A percentile compares a stretch with the other conserved stretches of the same genome.
Conservation (phyloP, 768 basidiomycete species). For the Termitomyces heimii region DNA sequence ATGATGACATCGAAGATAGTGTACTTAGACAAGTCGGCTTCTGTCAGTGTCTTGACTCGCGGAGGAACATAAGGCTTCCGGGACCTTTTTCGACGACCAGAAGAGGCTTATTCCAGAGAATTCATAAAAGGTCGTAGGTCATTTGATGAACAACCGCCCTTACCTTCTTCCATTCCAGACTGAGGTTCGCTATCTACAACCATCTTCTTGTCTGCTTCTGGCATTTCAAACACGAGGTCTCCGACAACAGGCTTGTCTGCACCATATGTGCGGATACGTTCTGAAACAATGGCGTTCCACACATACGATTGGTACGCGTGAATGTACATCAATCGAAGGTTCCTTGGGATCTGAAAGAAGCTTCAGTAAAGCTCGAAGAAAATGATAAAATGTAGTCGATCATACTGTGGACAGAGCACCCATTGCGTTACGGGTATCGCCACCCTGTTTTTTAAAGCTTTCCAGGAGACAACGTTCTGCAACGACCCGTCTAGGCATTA, state of each 20-base stretch:
- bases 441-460: conserved; percentile 76
- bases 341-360: conserved; percentile 76
- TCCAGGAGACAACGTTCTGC: conserved; percentile 93
- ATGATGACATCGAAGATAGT: conserved; percentile 94
- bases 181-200: conserved; percentile 27
- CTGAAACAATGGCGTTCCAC: conserved; percentile 96
- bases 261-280: conserved; percentile 80
- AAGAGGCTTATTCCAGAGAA: conserved; percentile 16
- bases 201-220: conserved; percentile 25
- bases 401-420: conserved; percentile 81
- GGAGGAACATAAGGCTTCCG: conserved; percentile 59
- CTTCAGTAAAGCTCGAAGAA: background rate
- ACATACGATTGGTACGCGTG: conserved; percentile 99
- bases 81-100: conserved; percentile 26
- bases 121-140: background rate
- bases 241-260: conserved; percentile 71
- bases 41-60: conserved; percentile 71
- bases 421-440: conserved; percentile 78
- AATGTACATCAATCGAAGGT: conserved; percentile 94
- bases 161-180: conserved; percentile 22
- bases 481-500: conserved; percentile 88
- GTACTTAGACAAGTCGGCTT: conserved; percentile 74
- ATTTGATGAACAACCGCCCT: conserved; percentile 9
- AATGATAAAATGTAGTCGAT: background rate
- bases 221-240: conserved; percentile 78